phyloP scores from a whole-genome alignment of 2,329 filamentous ascomycete genomes.

The Epichloe coenophiala region DNA sequence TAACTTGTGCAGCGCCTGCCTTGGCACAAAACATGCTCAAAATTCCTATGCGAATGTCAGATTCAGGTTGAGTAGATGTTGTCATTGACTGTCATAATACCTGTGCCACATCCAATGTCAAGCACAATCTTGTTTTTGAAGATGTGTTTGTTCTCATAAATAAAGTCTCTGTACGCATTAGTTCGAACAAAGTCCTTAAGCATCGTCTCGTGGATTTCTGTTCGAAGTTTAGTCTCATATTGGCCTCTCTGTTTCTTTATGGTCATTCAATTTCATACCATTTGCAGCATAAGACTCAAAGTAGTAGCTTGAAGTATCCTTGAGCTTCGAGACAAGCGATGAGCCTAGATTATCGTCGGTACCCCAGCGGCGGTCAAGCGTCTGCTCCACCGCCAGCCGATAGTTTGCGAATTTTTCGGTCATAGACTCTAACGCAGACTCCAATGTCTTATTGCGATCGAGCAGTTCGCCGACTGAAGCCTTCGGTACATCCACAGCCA shows the following conservation, averaged over 20 bases:
- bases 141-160: slow-evolving; percentile 79
- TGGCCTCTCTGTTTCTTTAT: not conserved
- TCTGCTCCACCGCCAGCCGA: slow-evolving; percentile 50
- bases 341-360: slow-evolving; percentile 26
- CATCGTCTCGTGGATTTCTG: slow-evolving; percentile 91
- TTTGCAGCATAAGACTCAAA: slow-evolving; percentile 49
- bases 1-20: slow-evolving; percentile 73
- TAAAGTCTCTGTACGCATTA: slow-evolving; percentile 86
- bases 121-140: slow-evolving; percentile 79
- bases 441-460: slow-evolving; percentile 40
- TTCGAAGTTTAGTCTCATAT: not conserved
- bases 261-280: slow-evolving; percentile 30
- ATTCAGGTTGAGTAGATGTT: not conserved
- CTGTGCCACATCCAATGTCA: slow-evolving; percentile 76
- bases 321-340: slow-evolving; percentile 5
- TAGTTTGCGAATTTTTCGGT: slow-evolving; percentile 52
- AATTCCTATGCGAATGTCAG: slow-evolving; percentile 42
- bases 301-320: slow-evolving; percentile 29
- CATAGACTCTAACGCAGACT: slow-evolving; percentile 46
- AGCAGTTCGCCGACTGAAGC: slow-evolving; percentile 23
- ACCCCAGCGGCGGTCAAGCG: slow-evolving; percentile 51
- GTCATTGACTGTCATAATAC: slow-evolving; percentile 18
- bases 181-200: slow-evolving; percentile 81
- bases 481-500: slow-evolving; percentile 3
- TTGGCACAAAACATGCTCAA: slow-evolving; percentile 89